Evolutionary conservation across 371 early-diverging fungal species (phyloP), one percentile per base, ranked within the genome.

Genomic region (Lichtheimia ramosa): DNA sequence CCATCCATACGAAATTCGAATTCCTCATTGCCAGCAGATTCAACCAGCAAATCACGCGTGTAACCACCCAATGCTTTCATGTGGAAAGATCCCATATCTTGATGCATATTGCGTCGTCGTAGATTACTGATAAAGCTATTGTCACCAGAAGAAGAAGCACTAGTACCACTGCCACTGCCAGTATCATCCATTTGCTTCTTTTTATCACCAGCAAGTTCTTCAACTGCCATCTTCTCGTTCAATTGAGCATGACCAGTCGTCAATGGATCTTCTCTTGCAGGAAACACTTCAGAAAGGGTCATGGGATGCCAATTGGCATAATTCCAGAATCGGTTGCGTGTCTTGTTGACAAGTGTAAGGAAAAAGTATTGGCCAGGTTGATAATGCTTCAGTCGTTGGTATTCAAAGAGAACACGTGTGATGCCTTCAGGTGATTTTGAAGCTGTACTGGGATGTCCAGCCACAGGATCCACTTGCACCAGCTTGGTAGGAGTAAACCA

Each of bases 291-390:
- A 43, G 78, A 78, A 25, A 78, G 68, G 12, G 78, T 78, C 56
- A 73, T 68, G 1, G 78, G 78, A 51, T 74, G 78, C 78, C 78
- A 78, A 51, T 78, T 72, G 27, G 67, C 67, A 18, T 64, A 69
- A 10, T 65, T 68, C 58, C 60, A 63, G 21, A 50, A 55, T 3
- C 49, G 56, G 5, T 50, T 62, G 12, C 48, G 28, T 8, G 62
- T 55, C 25, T 50, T 46, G 23, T 61, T 58, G 10, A 66, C 71
- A 42, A 79, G 52, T 0, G 80, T 57, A 14, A 74, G 50, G 46
- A 79, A 79, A 5, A 72, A 69, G 42, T 79, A 79, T 57, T 79
- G 80, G 41, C 80, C 80, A 15, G 80, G 77, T 20, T 63, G 64
- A 57, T 72, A 79, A 15, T 54, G 51, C 5, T 21, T 13, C 13